Base-by-base conservation (phyloP, 2,329 filamentous ascomycete species). In the Westerdykella ornata region DNA sequence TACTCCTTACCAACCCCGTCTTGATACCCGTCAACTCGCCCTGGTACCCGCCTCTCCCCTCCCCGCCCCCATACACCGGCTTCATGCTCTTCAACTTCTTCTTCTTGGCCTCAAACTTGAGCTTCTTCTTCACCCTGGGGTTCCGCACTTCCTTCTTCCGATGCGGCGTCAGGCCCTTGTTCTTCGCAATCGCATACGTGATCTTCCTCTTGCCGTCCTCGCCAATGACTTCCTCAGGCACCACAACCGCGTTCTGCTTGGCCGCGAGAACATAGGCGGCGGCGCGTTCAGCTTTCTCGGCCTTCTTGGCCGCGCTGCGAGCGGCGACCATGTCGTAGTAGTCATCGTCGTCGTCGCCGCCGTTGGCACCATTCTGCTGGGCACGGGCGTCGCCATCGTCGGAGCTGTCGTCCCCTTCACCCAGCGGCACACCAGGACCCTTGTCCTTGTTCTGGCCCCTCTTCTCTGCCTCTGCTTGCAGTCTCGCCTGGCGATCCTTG, bases 1-100 rank as follows among this genome's bases (percentile, higher is more conserved):
- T 78, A 76, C 88, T 94, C 80, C 92, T 94, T 57, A 97, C 81
- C 67, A 98, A 70, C 15, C 85, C 85, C 55, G 83, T 85, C 75
- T 96, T 97, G 71, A 98, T 94, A 80, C 92, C 92, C 32, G 89
- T 92, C 70, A 85, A 70, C 68, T 97, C 92, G 71, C 92, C 92
- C 51, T 80, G 80, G 72, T 98, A 98, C 40, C 88, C 85, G 59
- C 88, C 85, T 60, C 79, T 80, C 54, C 85, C 81, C 70, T 94
- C 82, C 47, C 87, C 85, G 52, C 87, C 87, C 68, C 88, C 87
- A 72, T 89, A 97, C 12, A 87, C 75, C 7, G 85, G 78, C 72
- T 85, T 87, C 73, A 89, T 86, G 62, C 84, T 90, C 58, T 80
- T 81, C 61, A 97, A 70, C 76, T 97, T 96, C 85, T 96, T 97